Conservation (phyloP, 257 asterid species). For the Scutellaria baicalensis region DNA sequence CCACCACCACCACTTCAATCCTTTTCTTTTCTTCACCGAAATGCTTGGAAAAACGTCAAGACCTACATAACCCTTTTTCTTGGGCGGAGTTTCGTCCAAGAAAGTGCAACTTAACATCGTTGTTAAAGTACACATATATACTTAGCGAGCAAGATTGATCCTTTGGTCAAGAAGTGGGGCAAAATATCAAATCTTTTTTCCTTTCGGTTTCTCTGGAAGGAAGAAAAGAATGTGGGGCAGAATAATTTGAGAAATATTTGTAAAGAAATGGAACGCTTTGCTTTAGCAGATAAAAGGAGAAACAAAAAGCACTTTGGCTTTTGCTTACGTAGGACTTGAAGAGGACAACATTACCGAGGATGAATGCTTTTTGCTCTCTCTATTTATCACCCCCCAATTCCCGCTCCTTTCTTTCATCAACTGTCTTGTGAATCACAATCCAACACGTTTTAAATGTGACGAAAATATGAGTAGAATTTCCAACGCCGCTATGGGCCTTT, state of each 20-base stretch:
- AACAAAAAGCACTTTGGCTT: not conserved
- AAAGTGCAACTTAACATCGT: constrained; percentile 20
- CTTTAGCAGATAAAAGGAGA: not conserved
- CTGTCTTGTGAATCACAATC: not conserved
- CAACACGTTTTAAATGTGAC: too few species aligned
- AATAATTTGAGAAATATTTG: not conserved
- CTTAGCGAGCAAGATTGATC: constrained; percentile 26
- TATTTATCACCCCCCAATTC: not conserved
- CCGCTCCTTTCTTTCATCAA: not conserved
- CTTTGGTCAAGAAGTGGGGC: constrained; percentile 68
- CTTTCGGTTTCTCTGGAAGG: constrained; percentile 49
- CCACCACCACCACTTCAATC: not conserved
- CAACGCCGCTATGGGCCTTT: not conserved
- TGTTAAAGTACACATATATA: constrained; percentile 13
- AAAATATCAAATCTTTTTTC: constrained; percentile 18
- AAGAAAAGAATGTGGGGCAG: constrained; percentile 62
- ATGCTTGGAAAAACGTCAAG: not conserved
- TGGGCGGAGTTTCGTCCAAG: constrained; percentile 1
- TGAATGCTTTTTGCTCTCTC: not conserved
- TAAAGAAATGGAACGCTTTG: not conserved
- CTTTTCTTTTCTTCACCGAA: not conserved
- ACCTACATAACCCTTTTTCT: constrained; percentile 11
- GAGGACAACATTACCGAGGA: not conserved
- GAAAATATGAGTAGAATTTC: too few species aligned
- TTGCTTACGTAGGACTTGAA: not conserved